A percentile compares a stretch with the other conserved stretches of the same genome.
Conservation (phyloP, 768 basidiomycete genomes). For the Cyathus striatus region DNA sequence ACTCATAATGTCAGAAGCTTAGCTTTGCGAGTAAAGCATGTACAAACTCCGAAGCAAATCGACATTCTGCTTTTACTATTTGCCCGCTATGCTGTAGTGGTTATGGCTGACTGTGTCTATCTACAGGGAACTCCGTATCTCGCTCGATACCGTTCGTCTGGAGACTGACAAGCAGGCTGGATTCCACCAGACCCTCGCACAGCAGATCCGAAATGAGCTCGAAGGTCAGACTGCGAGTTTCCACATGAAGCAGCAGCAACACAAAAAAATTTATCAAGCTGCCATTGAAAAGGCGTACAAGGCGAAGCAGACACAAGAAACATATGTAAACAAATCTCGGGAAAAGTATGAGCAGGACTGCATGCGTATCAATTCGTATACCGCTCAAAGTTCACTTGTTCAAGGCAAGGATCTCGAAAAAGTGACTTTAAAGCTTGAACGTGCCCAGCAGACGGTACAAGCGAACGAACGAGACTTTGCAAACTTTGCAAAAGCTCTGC, state of each 20-base stretch:
- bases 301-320: conserved; percentile 81
- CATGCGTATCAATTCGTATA: conserved; percentile 88
- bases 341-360: conserved; percentile 95
- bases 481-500: conserved; percentile 77
- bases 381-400: conserved; percentile 84
- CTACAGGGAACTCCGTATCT: conserved; percentile 72
- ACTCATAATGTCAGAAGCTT: no score
- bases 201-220: conserved; percentile 70
- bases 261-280: conserved; percentile 69
- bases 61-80: conserved; percentile 3
- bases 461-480: conserved; percentile 89
- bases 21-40: no score
- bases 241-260: conserved; percentile 57
- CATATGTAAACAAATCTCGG: conserved; percentile 81
- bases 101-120: no score
- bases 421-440: conserved; percentile 80
- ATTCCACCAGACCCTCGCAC: conserved; percentile 69
- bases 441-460: conserved; percentile 87
- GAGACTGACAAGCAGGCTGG: conserved; percentile 84
- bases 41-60: no score
- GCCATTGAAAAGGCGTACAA: conserved; percentile 89
- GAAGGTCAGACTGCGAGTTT: conserved; percentile 64
- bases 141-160: conserved; percentile 70
- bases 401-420: conserved; percentile 95
- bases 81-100: not conserved